Percentiles rank a stretch among this genome's conserved stretches.
Evolutionary conservation across 345 rosid species (phyloP).

Genomic region (Camelina hispida): DNA sequence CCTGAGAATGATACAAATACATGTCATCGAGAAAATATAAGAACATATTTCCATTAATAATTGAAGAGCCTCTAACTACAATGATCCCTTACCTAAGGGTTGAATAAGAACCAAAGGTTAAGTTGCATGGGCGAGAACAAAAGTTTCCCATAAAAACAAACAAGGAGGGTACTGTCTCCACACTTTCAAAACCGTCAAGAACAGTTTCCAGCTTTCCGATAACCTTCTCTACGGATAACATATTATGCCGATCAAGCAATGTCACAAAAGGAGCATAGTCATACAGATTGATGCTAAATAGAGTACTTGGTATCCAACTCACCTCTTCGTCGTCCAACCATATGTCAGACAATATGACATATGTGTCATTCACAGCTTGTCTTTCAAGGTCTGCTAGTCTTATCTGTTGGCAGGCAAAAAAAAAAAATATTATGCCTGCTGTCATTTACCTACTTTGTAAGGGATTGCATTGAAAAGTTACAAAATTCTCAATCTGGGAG

Average conservation of each 20-base stretch:
- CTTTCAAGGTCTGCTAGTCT: conserved; percentile 68
- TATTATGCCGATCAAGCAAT: conserved; percentile 45
- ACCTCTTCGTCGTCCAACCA: conserved; percentile 94
- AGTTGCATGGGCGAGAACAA: conserved; percentile 81
- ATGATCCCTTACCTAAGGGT: conserved; percentile 66
- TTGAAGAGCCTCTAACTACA: background rate
- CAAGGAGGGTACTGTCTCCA: conserved; percentile 83
- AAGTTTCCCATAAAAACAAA: conserved; percentile 98
- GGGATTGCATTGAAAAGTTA: conserved; percentile 6
- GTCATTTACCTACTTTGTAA: background rate
- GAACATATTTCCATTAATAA: background rate
- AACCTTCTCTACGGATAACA: conserved; percentile 69
- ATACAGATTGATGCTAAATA: conserved; percentile 17
- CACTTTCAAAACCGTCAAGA: conserved; percentile 77
- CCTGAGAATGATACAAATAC: conserved; percentile 44
- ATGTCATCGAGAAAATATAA: conserved; percentile 16
- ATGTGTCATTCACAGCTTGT: conserved; percentile 77
- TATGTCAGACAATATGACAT: conserved; percentile 88
- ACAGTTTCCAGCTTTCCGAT: conserved; percentile 77
- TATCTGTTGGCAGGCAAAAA: conserved; percentile 58
- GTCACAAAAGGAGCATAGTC: conserved; percentile 15
- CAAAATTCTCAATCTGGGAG: conserved; percentile 15
- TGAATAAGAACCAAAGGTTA: conserved; percentile 75
- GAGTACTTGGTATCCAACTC: conserved; percentile 29
- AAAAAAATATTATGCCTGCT: conserved; percentile 34